Percentiles rank a stretch among this genome's conserved stretches.
Evolutionary conservation across 805 yeast species (phyloP).

Genomic region (Brettanomyces naardenensis): DNA sequence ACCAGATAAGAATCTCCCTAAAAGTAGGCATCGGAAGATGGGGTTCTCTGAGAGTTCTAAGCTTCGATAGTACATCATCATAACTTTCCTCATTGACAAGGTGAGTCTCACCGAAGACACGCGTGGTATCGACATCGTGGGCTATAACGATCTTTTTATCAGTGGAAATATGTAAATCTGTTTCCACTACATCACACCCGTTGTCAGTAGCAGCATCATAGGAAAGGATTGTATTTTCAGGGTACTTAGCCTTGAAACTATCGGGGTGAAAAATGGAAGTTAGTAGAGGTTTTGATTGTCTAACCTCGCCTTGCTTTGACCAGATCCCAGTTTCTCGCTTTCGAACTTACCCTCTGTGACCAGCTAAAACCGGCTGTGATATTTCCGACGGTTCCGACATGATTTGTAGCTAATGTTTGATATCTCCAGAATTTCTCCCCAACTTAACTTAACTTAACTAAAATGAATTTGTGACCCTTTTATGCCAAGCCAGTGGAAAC

Average conservation of each 20-base stretch:
- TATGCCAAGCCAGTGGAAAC: too few relatives aligned
- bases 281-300: background rate
- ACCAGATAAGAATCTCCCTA: slow-evolving; percentile 25
- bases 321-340: background rate
- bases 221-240: slow-evolving; percentile 30
- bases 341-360: slow-evolving; percentile 24
- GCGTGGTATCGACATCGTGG: slow-evolving; percentile 26
- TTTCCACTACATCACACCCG: slow-evolving; percentile 28
- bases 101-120: slow-evolving; percentile 26
- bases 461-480: too few relatives aligned
- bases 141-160: slow-evolving; percentile 27
- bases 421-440: too few relatives aligned
- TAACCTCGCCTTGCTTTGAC: too few relatives aligned
- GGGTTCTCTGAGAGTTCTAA: slow-evolving; percentile 25
- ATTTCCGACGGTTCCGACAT: too few relatives aligned
- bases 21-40: slow-evolving; percentile 27
- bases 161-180: slow-evolving; percentile 29
- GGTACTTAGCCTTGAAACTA: slow-evolving; percentile 21
- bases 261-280: background rate
- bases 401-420: too few relatives aligned
- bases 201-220: slow-evolving; percentile 26
- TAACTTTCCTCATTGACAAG: slow-evolving; percentile 21
- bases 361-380: slow-evolving; percentile 12
- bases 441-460: too few relatives aligned
- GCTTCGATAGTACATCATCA: slow-evolving; percentile 18